Evolutionary conservation across 1,284 basidiomycete species (phyloP), one percentile per base, ranked within the genome.

Genomic region (Taiwanofungus camphoratus): DNA sequence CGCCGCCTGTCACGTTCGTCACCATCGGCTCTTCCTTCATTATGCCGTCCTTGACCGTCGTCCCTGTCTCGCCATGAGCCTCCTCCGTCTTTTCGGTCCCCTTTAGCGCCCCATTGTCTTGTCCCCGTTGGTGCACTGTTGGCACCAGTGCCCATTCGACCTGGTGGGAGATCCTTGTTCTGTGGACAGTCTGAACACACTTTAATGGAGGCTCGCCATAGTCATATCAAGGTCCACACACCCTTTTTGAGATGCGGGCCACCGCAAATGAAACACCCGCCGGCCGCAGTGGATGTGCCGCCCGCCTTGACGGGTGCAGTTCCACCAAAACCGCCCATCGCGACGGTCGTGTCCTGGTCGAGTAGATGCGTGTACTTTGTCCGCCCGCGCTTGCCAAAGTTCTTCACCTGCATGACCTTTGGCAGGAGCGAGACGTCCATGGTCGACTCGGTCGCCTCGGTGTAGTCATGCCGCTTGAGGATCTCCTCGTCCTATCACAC

Each of bases 321-420:
- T 31, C 74, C 87, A 52, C 87, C 87, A 71, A 81, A 89, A 21
- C 78, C 87, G 47, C 77, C 82, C 46, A 57, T 69, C 16, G 61
- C 54, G 18, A 59, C 65, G 5, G 87, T 89, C 1, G 95, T 99
- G 63, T 99, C 95, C 69, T 99, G 90, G 58, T 94, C 92, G 31
- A 92, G 68, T 53, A 99, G 68, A 67, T 99, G 94, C 15, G 95
- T 98, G 59, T 96, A 99, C 68, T 95, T 95, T 37, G 90, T 93
- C 43, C 89, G 79, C 56, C 89, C 80, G 46, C 87, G 82, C 66
- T 93, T 95, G 38, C 96, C 96, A 62, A 93, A 99, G 69, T 98
- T 86, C 64, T 85, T 85, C 56, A 96, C 92, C 69, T 99, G 96
- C 92, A 99, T 95, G 49, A 97, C 87, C 64, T 88, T 79, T 6